Conservation (phyloP, 345 rosid genomes). For the Draba incana region DNA sequence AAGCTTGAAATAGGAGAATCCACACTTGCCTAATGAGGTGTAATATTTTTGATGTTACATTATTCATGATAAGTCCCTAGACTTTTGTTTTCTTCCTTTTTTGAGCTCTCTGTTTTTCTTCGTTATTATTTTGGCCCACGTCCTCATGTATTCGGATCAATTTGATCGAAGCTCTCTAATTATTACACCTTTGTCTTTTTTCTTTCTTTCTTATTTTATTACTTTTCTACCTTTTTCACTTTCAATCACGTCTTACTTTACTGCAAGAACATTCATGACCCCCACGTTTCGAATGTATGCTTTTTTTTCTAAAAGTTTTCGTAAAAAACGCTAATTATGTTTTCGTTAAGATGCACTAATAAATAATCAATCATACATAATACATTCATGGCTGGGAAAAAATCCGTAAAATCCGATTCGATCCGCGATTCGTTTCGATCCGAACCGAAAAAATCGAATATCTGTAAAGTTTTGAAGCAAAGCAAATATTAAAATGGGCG, state of each 20-base stretch:
- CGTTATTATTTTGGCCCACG: background rate
- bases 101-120: background rate
- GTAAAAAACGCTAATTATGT: slow-evolving; percentile 2
- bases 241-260: slow-evolving; percentile 41
- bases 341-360: slow-evolving; percentile 21
- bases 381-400: too few species aligned
- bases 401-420: too few species aligned
- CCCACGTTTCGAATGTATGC: slow-evolving; percentile 41
- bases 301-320: slow-evolving; percentile 12
- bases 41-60: slow-evolving; percentile 18
- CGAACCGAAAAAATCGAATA: too few species aligned
- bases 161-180: slow-evolving; percentile 27
- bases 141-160: slow-evolving; percentile 4
- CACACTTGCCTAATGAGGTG: slow-evolving; percentile 13
- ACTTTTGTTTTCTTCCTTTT: slow-evolving; percentile 3
- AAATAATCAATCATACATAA: slow-evolving; percentile 33
- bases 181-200: slow-evolving; percentile 28
- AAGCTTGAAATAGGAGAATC: slow-evolving; percentile 37
- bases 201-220: slow-evolving; percentile 16
- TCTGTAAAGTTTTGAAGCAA: too few species aligned
- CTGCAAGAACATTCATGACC: slow-evolving; percentile 45
- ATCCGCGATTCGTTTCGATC: too few species aligned
- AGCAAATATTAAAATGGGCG: too few species aligned
- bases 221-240: slow-evolving; percentile 27
- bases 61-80: slow-evolving; percentile 27